Evolutionary conservation across 345 rosid genomes (phyloP), one percentile per base, ranked within the genome.

Genomic region (Ailanthus altissimus): DNA sequence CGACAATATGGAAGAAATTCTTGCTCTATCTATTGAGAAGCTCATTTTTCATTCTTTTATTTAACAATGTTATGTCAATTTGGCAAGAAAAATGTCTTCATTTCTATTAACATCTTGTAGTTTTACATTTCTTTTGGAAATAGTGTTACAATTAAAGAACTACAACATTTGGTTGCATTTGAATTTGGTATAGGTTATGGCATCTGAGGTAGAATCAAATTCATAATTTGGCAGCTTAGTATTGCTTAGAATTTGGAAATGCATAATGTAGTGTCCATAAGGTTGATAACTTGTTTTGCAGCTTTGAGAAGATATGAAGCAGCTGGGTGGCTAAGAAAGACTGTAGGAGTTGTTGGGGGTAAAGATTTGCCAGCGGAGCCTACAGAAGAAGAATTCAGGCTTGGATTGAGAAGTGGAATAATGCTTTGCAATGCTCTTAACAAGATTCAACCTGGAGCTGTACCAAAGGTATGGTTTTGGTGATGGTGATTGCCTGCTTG

Each of bases 351-450:
- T 77, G 89, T 89, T 20, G 77, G 79, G 2, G 96, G 90, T 61
- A 95, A 90, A 83, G 99, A 95, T 75, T 91, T 95, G 69, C 98
- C 97, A 0, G 94, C 90, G 0, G 89, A 92, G 81, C 98, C 99
- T 56, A 88, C 92, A 18, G 99, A 95, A 82, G 98, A 92, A 75
- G 98, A 93, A 69, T 95, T 95, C 74, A 87, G 96, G 91, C 91
- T 93, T 67, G 97, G 88, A 10, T 83, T 95, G 78, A 88, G 99
- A 45, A 93, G 99, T 67, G 99, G 99, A 32, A 95, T 93, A 45
- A 81, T 93, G 0, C 96, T 95, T 66, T 95, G 99, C 72, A 90
- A 88, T 81, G 97, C 77, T 74, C 91, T 95, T 68, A 95, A 95
- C 84, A 95, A 90, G 86, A 86, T 95, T 81, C 91, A 78, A 59